These are phyloP conservation scores for Candida orba DNA, from an alignment of 805 yeast species.

Conservation along the genomic window DNA sequence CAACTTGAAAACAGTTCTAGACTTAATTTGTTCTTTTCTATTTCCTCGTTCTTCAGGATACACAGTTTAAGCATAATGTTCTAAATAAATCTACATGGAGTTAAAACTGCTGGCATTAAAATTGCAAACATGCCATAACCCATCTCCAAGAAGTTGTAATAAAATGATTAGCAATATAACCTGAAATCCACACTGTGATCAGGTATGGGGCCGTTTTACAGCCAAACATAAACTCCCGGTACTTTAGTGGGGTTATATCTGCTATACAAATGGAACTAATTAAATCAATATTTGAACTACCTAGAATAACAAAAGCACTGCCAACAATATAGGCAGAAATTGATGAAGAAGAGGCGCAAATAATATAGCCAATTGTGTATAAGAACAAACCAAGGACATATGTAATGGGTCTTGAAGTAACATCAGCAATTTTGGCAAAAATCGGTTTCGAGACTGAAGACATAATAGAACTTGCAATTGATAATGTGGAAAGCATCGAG, in stretches of 20 bases:
- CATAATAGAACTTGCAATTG: slow-evolving; percentile 33
- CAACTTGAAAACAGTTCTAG: slow-evolving; percentile 1
- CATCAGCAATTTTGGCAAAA: slow-evolving; percentile 35
- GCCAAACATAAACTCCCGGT: slow-evolving; percentile 31
- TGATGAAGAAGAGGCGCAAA: slow-evolving; percentile 30
- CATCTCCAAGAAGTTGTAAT: slow-evolving; percentile 37
- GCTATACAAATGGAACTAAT: slow-evolving; percentile 29
- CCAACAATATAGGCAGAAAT: slow-evolving; percentile 31
- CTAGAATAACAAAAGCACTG: slow-evolving; percentile 30
- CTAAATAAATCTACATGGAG: slow-evolving; percentile 30
- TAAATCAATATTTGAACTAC: slow-evolving; percentile 30
- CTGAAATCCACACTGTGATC: slow-evolving; percentile 37
- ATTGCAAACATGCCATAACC: slow-evolving; percentile 45
- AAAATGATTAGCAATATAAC: slow-evolving; percentile 26
- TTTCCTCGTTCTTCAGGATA: not conserved
- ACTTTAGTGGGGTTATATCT: slow-evolving; percentile 33
- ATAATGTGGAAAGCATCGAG: slow-evolving; percentile 32
- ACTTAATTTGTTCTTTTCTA: not conserved
- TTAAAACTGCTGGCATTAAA: slow-evolving; percentile 34
- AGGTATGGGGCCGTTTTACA: slow-evolving; percentile 34
- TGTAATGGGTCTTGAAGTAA: slow-evolving; percentile 34
- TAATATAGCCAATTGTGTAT: slow-evolving; percentile 29
- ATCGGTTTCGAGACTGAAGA: slow-evolving; percentile 32
- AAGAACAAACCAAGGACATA: slow-evolving; percentile 26
- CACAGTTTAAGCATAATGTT: slow-evolving; percentile 23